Conservation (phyloP, 2,329 filamentous ascomycete species). For the Aspergillus piperis region DNA sequence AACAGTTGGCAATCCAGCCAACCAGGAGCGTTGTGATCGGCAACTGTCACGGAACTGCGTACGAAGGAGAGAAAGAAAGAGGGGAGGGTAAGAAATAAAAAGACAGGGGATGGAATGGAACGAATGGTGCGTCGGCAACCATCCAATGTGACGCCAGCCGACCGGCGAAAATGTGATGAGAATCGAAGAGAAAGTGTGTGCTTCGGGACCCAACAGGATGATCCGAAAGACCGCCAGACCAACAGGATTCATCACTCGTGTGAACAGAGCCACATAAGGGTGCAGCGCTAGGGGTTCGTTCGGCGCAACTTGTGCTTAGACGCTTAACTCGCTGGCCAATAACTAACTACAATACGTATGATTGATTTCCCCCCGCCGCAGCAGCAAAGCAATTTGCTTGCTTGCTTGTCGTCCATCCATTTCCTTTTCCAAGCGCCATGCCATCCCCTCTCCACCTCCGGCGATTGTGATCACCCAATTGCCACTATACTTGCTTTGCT, state of each 20-base stretch:
- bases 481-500: slow-evolving; percentile 7
- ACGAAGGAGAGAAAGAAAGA: no score
- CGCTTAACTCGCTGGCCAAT: slow-evolving; percentile 11
- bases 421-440: slow-evolving; percentile 3
- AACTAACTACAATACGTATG: slow-evolving; percentile 9
- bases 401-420: no score
- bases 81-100: no score
- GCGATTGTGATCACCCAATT: slow-evolving; percentile 3
- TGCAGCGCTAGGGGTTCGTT: slow-evolving; percentile 15
- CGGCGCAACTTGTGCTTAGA: slow-evolving; percentile 12
- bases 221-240: slow-evolving; percentile 19
- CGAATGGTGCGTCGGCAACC: not conserved
- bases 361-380: slow-evolving; percentile 15
- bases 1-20: no score
- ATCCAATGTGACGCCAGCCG: slow-evolving; percentile 20
- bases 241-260: slow-evolving; percentile 17
- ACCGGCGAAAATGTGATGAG: slow-evolving; percentile 23
- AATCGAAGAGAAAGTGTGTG: not conserved
- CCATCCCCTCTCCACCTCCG: slow-evolving; percentile 5
- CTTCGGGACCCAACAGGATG: slow-evolving; percentile 17
- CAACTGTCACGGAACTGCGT: no score
- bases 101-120: not conserved
- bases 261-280: slow-evolving; percentile 15
- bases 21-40: no score
- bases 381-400: not conserved